Base-by-base conservation (phyloP, 306 rosid species). In the Hylodesmum podocarpum region DNA sequence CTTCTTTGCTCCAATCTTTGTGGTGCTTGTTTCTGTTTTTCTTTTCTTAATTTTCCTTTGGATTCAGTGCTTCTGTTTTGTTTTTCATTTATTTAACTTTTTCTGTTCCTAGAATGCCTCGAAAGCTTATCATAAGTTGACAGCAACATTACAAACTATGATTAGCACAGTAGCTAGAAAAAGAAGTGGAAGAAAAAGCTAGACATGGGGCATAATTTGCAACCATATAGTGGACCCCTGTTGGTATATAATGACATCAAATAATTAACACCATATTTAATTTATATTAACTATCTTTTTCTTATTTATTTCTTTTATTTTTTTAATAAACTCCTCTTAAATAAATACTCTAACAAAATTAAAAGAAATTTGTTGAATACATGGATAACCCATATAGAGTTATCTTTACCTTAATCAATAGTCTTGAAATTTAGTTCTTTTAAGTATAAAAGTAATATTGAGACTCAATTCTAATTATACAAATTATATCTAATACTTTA, bases 1-100 rank as follows among this genome's bases (percentile, higher is more conserved):
- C 77, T 72, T 81, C 66, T 62, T 18, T 61, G 41, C 44, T 22
- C 73, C 72, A 69, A 53, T 71, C 58, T 76, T 14, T 71, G 40
- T 76, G 57, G 2, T 25, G 39, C 29, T 21, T 24, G 55, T 68
- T 29, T 43, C 73, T 53, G 21, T 66, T 70, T 72, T 28, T 5
- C 11, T 50, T 6, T 25, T 57, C 63, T 55, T 55, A 33, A 22
- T 55, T 40, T 70, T 43, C 25, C 49, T 34, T 41, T 54, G 13
- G 77, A 53, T 72, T 53, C 3, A 36, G 12, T 29, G 68, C 61
- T 12, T 34, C 62, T 36, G 27, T 54, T 49, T 5, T 36, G 2
- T 10, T 68, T 61, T 55, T 46, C 62, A 24, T 64, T 67, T 64
- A 62, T 41, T 34, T 21, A 24, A 13, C 66, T 27, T 47, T 75